Conservation (phyloP, 805 yeast genomes). For the Lachancea dasiensis region DNA sequence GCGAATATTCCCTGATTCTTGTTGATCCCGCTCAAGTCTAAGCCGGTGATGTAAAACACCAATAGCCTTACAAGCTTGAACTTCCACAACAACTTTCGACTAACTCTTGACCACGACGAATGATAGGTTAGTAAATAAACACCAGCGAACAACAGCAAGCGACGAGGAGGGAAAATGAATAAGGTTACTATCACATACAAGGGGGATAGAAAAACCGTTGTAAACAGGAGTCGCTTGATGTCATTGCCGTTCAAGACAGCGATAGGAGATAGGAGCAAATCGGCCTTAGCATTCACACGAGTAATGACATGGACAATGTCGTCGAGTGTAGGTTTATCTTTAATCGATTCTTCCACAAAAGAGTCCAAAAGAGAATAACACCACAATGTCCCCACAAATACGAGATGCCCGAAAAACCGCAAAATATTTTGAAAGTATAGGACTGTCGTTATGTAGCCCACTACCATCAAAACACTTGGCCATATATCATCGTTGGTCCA, state of each 20-base stretch:
- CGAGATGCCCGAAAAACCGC: constrained; percentile 75
- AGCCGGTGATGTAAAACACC: constrained; percentile 79
- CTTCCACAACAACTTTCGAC: constrained; percentile 81
- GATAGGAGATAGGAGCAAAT: constrained; percentile 73
- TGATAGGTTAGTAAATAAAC: constrained; percentile 70
- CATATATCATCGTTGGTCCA: constrained; percentile 89
- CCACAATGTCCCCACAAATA: constrained; percentile 56
- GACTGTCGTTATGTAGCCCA: constrained; percentile 50
- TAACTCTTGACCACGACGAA: constrained; percentile 76
- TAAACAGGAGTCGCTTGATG: constrained; percentile 69
- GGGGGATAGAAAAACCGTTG: constrained; percentile 83
- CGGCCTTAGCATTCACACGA: constrained; percentile 67
- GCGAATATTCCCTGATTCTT: constrained; percentile 38
- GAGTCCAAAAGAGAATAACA: constrained; percentile 54
- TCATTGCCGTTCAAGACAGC: constrained; percentile 75
- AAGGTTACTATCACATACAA: constrained; percentile 64
- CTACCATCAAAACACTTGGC: constrained; percentile 59
- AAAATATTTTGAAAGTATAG: constrained; percentile 75
- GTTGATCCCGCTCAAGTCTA: constrained; percentile 58
- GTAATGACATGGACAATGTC: constrained; percentile 75
- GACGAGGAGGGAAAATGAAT: constrained; percentile 65
- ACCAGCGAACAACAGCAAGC: constrained; percentile 54
- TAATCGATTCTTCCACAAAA: constrained; percentile 52
- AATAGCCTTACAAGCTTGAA: constrained; percentile 61
- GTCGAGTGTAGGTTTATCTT: constrained; percentile 73